Conservation (phyloP, 129 eudicot genomes). For the Helianthus tuberosus region DNA sequence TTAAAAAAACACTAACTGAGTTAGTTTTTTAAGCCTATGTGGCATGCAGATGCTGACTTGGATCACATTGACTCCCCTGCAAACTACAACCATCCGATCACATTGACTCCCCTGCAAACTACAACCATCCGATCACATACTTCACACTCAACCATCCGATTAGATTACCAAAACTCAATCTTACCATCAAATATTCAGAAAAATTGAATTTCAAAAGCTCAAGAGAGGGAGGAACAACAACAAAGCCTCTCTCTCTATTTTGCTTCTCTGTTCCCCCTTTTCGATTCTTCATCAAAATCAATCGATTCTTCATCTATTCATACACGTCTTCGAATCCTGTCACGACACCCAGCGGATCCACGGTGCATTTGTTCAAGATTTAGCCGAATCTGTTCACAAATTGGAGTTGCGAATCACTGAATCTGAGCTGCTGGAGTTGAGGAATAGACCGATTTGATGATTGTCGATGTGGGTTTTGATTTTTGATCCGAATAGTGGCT, state of each 20-base stretch:
- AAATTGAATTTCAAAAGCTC: constrained; percentile 80
- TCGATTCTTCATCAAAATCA: constrained; percentile 26
- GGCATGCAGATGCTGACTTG: too few relatives aligned
- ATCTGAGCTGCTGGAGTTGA: constrained; percentile 46
- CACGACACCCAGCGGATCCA: constrained; percentile 20
- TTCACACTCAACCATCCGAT: constrained; percentile 42
- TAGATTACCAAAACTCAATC: constrained; percentile 28
- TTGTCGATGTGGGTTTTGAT: not conserved
- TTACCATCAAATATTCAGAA: constrained; percentile 35
- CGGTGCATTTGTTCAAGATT: constrained; percentile 10
- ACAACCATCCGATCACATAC: constrained; percentile 38
- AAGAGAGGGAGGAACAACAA: constrained; percentile 73
- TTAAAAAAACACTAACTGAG: too few relatives aligned
- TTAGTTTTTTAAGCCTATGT: too few relatives aligned
- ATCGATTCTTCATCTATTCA: constrained; percentile 13
- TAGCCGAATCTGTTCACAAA: constrained; percentile 15
- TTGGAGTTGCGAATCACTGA: constrained; percentile 19
- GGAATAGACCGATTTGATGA: constrained; percentile 9
- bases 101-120: constrained; percentile 33
- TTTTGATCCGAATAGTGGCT: constrained; percentile 8
- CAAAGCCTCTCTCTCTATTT: constrained; percentile 17
- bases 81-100: too few relatives aligned
- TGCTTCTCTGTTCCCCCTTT: constrained; percentile 38
- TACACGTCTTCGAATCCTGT: constrained; percentile 9
- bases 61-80: too few relatives aligned